Conservation (phyloP, 164 flowering plant genomes). For the Sextonia rubra region DNA sequence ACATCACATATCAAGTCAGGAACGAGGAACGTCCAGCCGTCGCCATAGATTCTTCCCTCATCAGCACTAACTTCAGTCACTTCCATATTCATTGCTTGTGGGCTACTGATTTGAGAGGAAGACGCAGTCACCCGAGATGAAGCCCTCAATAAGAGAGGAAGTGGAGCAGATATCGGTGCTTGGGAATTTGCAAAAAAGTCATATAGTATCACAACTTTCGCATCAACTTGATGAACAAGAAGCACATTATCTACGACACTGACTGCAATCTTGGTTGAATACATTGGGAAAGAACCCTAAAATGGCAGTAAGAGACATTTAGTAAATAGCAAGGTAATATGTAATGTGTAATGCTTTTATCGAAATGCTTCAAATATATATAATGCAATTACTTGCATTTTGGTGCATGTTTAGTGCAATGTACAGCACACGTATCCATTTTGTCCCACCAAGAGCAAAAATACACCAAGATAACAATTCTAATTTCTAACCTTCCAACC, state of each 20-base stretch:
- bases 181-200: conserved; percentile 79
- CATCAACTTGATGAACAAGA: conserved; percentile 96
- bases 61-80: conserved; percentile 27
- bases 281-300: conserved; percentile 91
- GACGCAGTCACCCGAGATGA: conserved; percentile 35
- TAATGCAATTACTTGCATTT: not conserved
- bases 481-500: not conserved
- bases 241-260: conserved; percentile 91
- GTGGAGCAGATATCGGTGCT: conserved; percentile 97
- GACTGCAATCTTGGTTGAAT: conserved; percentile 78
- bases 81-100: conserved; percentile 34
- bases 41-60: conserved; percentile 60
- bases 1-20: conserved; percentile 85
- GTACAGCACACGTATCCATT: not conserved
- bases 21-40: conserved; percentile 78
- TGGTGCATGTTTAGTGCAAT: not conserved
- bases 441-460: not conserved
- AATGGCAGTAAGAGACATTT: conserved; percentile 11
- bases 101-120: conserved; percentile 28
- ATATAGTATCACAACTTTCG: conserved; percentile 88
- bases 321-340: not conserved
- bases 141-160: conserved; percentile 77
- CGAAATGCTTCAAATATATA: not conserved
- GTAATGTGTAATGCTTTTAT: not conserved
- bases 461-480: not conserved